These are phyloP conservation scores for Acanthamoeba triangularis DNA, from an alignment of 208 protist species.

Conservation along the genomic window DNA sequence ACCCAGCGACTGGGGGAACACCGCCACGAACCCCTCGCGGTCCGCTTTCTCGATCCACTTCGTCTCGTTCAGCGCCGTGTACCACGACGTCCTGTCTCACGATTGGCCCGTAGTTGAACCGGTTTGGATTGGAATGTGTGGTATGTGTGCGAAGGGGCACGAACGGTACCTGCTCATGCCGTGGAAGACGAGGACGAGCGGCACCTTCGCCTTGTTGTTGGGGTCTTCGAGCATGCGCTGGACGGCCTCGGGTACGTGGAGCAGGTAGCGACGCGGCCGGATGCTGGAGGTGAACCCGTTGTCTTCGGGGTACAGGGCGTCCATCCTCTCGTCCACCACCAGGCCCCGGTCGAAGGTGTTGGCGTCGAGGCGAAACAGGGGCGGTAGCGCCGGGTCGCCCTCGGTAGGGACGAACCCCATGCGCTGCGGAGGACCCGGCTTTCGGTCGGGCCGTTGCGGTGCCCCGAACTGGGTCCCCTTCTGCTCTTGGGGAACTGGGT, in stretches of 20 bases:
- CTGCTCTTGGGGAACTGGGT: neutral
- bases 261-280: neutral
- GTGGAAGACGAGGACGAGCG: conserved; percentile 40
- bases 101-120: too few species aligned
- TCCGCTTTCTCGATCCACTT: conserved; percentile 25
- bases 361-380: neutral
- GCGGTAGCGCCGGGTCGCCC: neutral
- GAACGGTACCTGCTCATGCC: conserved; percentile 13
- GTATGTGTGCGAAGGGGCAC: neutral
- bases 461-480: neutral
- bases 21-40: neutral
- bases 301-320: neutral
- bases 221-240: neutral
- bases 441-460: neutral
- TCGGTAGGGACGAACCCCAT: too few species aligned
- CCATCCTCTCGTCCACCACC: neutral
- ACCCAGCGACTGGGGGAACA: conserved; percentile 39
- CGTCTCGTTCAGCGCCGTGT: conserved; percentile 42
- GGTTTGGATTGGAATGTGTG: neutral
- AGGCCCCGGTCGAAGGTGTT: neutral
- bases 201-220: neutral
- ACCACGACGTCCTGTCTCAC: conserved; percentile 61
- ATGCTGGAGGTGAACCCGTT: neutral
- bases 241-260: conserved; percentile 4
- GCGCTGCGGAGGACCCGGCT: neutral